These are phyloP conservation scores for Sphagnum fallax DNA, from an alignment of 228 moss, liverwort and hornwort genomes.

Conservation along the genomic window DNA sequence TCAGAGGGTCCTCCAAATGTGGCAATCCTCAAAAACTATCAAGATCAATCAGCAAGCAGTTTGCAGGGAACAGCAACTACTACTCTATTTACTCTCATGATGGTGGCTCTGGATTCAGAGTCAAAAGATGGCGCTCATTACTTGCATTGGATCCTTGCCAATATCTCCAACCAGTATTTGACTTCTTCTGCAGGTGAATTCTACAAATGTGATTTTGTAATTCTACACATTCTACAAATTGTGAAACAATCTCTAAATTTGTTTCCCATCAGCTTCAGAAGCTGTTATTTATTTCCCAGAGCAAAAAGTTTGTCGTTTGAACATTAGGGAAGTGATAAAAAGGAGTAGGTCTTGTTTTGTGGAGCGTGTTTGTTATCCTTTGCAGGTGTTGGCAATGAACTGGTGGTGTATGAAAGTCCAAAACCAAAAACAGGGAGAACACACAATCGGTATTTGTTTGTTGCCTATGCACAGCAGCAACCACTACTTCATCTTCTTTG, in stretches of 20 bases:
- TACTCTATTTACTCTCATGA: conserved; percentile 6
- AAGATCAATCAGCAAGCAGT: not conserved
- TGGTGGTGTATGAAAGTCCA: not conserved
- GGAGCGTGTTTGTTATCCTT: too few species aligned
- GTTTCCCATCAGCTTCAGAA: not conserved
- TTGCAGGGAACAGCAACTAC: not conserved
- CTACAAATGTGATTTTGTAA: not conserved
- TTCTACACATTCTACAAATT: not conserved
- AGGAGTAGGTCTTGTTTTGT: too few species aligned
- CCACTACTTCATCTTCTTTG: not conserved
- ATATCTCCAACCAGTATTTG: conserved; percentile 2
- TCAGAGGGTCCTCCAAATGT: conserved; percentile 10
- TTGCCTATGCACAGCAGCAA: conserved; percentile 11
- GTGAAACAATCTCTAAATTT: not conserved
- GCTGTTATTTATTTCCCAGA: not conserved
- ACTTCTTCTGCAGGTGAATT: conserved; percentile 1
- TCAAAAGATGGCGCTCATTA: conserved; percentile 2
- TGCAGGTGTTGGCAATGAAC: too few species aligned
- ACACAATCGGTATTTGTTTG: conserved; percentile 7
- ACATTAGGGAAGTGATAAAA: too few species aligned
- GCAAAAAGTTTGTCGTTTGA: too few species aligned
- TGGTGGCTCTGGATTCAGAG: conserved; percentile 11
- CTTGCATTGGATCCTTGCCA: conserved; percentile 13
- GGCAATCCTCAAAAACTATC: not conserved
- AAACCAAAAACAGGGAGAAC: not conserved